Evolutionary conservation across 2,329 filamentous ascomycete species (phyloP), one percentile per base, ranked within the genome.

Genomic region (Alternaria arborescens): DNA sequence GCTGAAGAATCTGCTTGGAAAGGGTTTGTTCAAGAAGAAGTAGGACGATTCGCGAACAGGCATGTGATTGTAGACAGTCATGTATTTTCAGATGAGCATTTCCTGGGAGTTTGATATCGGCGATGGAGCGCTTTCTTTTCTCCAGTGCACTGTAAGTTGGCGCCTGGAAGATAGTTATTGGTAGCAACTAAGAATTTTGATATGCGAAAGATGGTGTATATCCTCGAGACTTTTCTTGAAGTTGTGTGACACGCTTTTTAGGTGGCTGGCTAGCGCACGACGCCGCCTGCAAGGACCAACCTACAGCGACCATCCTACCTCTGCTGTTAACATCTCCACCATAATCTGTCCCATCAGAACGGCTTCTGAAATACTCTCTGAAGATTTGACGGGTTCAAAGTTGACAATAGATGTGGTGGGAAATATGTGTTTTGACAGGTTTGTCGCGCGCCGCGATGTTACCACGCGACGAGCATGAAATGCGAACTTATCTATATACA

Each of bases 1-100:
- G 69, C 55, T 80, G 48, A 79, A 79, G 74, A 78, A 67, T 55
- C 67, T 80, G 10, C 60, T 80, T 26, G 69, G 71, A 7, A 78
- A 77, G 56, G 72, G 73, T 4, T 47, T 78, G 32, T 78, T 78
- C 47, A 78, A 78, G 69, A 68, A 65, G 61, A 71, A 69, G 60
- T 71, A 67, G 47, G 26, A 5, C 7, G 11, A 14, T 40, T 24
- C n/a, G 8, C 12, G 26, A 36, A 26, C n/a, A 26, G 20, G 11
- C 32, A 26, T 36, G n/a, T 16, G 11, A 20, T 43, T 20, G 46
- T 20, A 28, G 20, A 22, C 32, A 24, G 30, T 47, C 42, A 24
- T 46, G 20, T 40, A 24, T 28, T 32, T 41, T 40, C 34, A 40
- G n/a, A 36, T 24, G 43, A 50, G 53, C 53, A 55, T 55, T 50